Base-by-base conservation (phyloP, 768 basidiomycete species). In the Xerocomellus chrysenteron region DNA sequence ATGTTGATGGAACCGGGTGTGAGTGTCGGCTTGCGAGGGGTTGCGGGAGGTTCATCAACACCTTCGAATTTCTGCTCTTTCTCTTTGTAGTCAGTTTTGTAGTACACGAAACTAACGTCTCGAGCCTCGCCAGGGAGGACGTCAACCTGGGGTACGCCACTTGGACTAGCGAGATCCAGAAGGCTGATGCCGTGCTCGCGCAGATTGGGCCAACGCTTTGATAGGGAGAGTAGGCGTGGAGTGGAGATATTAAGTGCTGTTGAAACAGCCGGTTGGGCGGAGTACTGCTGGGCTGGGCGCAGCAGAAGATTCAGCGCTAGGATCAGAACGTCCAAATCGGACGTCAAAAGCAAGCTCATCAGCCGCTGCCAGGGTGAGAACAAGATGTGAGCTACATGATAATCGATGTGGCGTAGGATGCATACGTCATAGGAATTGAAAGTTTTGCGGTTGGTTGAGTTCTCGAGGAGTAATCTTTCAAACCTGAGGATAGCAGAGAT, bases 371-470 rank as follows among this genome's bases (percentile, higher is more conserved):
- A 50, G 52, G 47, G 59, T 54, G 45, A 48, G 21, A 51, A 44
- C 36, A 55, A 33, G 21, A 44, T 21, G 39, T 66, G 35, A 61
- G 52, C 17, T 40, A 46, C 48, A 48, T 33, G 24, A 24, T 11
- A 45, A 1, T 47, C 6, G 11, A 24, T 10, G 24, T 28, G 24
- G 41, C 60, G 44, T 52, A 51, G n/a, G 35, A 44, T 40, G 78
- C 94, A 74, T 74, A 98, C 96, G 71, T 99, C 97, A 73, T 97
- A 99, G 5, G 94, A 96, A 57, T 84, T 87, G 75, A 88, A 99
- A 55, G 94, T 90, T 78, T 98, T 98, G 67, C 97, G 80, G 70
- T 96, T 98, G 40, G 97, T 99, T 46, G 94, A 96, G 72, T 98
- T 97, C 76, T 98, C 97, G 66, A 99, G 78, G 50, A 99, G 76